A percentile compares a stretch with the other conserved stretches of the same genome.
Conservation (phyloP, 495 filamentous ascomycete species). For the Neurospora sp. region DNA sequence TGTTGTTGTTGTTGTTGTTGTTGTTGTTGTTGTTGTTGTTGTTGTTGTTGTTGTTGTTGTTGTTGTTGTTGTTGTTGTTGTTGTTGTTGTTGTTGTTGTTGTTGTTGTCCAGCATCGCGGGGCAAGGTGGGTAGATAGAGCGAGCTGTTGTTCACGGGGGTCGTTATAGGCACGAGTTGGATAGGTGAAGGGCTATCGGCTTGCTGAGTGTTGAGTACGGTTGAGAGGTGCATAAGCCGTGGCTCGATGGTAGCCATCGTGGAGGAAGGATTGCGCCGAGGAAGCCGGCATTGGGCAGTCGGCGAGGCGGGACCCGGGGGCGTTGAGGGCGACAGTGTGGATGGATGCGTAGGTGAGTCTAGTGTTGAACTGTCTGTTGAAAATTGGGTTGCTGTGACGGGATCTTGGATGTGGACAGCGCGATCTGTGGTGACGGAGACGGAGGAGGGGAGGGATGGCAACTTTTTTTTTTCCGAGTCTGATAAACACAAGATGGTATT, state of each 20-base stretch:
- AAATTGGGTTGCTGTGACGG: not conserved
- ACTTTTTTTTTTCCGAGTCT: not conserved
- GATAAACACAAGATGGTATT: not conserved
- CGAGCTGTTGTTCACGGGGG: conserved; percentile 12
- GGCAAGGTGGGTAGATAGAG: conserved; percentile 37
- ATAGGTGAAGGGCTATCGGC: conserved; percentile 35
- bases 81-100: conserved; percentile 8
- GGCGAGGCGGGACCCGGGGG: not conserved
- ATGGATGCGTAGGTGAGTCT: not conserved
- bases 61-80: not conserved
- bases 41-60: not conserved
- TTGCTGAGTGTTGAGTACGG: conserved; percentile 36
- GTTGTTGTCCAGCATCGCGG: conserved; percentile 21
- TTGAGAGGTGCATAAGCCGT: conserved; percentile 41
- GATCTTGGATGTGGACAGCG: not conserved
- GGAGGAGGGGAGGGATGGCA: not conserved
- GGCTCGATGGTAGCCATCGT: conserved; percentile 51
- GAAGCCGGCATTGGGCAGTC: conserved; percentile 22
- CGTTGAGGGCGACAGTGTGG: not conserved
- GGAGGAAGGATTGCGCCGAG: conserved; percentile 15
- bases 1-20: not conserved
- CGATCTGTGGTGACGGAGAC: not conserved
- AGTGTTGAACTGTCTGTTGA: not conserved
- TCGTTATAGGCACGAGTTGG: conserved; percentile 26
- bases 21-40: not conserved